Base-by-base conservation (phyloP, 306 rosid genomes). In the Albizia julibrissin region DNA sequence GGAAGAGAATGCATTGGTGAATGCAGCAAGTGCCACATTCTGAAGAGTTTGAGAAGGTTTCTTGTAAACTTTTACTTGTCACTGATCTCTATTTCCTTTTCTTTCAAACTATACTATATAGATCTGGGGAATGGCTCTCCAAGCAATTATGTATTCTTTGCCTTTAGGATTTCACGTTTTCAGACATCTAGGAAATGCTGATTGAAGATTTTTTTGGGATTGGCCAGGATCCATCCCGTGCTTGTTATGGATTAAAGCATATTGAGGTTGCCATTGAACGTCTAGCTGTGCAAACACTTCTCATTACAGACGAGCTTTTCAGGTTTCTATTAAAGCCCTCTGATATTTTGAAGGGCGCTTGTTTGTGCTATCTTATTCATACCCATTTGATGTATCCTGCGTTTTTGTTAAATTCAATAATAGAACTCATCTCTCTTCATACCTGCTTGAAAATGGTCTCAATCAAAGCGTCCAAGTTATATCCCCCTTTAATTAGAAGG, bases 191-290 rank as follows among this genome's bases (percentile, higher is more conserved):
- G 80, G 76, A 80, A 70, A 72, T 75, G 73, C 76, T 82, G 67
- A 82, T 73, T 65, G 75, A 79, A 71, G 56, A 26, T n/a, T 58
- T n/a, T n/a, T 61, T 82, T 46, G 62, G 72, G 49, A 11, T 59
- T 74, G 62, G 33, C 76, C 93, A 95, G 99, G 97, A 95, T 81
- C 79, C 96, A 61, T 69, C 85, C 69, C 97, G 98, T 76, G 98
- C 98, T 54, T 95, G 98, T 84, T 95, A 93, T 88, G 99, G 99
- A 83, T 85, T 87, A 19, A 95, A 93, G 87, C 99, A 95, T 79
- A 94, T 95, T 65, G 99, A 95, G 87, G 94, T 95, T 82, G 99
- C 99, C 82, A 91, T 91, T 81, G 99, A 95, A 82, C 93, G 94
- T 78, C 82, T 95, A 89, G 98, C 99, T 81, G 87, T 95, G 68